phyloP scores from a whole-genome alignment of 768 basidiomycete species.

The Trametes maxima region DNA sequence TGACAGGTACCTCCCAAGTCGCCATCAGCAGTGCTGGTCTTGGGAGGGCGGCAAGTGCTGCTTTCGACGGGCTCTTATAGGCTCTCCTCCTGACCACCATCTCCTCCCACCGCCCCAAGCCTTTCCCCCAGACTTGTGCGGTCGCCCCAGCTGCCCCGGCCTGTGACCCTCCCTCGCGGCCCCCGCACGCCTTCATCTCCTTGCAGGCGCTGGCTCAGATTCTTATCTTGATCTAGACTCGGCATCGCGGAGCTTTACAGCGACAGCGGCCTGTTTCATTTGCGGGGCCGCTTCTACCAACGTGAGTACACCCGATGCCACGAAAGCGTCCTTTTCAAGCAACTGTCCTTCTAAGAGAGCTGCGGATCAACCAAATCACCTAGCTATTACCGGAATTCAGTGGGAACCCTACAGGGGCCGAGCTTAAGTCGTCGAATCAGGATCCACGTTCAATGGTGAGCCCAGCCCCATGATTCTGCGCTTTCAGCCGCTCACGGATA shows the following conservation, averaged over 20 bases:
- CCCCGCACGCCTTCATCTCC: neutral
- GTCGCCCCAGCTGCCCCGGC: neutral
- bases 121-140: neutral
- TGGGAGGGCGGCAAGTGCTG: neutral
- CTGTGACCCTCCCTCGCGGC: neutral
- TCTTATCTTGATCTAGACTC: neutral
- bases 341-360: neutral
- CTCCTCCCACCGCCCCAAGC: neutral
- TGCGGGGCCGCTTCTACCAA: neutral
- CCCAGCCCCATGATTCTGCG: neutral
- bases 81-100: slow-evolving; percentile 6
- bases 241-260: neutral
- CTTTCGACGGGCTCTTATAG: slow-evolving; percentile 4
- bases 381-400: slow-evolving; percentile 1
- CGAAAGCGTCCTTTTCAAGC: neutral
- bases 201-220: neutral
- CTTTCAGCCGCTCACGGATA: neutral
- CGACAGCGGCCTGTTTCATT: neutral
- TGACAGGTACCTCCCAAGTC: slow-evolving; percentile 19
- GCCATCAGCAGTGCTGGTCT: slow-evolving; percentile 3
- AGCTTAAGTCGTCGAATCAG: neutral
- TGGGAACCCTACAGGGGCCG: neutral
- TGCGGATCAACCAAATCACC: slow-evolving; percentile 13
- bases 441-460: slow-evolving; percentile 16
- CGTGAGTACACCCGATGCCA: slow-evolving; percentile 2